Evolutionary conservation across 2,329 filamentous ascomycete species (phyloP).

Genomic region (Penicillium occitanis): DNA sequence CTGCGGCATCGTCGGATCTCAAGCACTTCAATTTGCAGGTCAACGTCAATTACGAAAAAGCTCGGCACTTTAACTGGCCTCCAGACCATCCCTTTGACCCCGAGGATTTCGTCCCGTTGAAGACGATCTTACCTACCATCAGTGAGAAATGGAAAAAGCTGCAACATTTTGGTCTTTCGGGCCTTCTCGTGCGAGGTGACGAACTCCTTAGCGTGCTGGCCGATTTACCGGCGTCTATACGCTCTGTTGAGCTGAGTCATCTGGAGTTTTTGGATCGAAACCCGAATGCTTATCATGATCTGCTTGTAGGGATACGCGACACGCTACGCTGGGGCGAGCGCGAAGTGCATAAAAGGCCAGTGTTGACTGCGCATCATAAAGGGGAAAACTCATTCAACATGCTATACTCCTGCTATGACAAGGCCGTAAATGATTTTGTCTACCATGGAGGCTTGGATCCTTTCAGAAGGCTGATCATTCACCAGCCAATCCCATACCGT

Average conservation of each 20-base stretch:
- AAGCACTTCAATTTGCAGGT: conserved; percentile 8
- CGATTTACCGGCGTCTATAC: conserved; percentile 30
- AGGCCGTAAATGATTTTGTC: background rate
- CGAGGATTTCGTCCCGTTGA: conserved; percentile 24
- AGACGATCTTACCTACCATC: conserved; percentile 32
- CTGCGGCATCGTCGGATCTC: background rate
- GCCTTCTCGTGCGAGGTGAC: conserved; percentile 27
- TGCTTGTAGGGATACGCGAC: conserved; percentile 18
- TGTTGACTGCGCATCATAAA: background rate
- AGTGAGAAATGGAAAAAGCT: conserved; percentile 30
- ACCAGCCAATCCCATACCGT: background rate
- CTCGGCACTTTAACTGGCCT: background rate
- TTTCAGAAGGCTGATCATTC: background rate
- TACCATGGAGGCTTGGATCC: conserved; percentile 4
- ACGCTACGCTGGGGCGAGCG: conserved; percentile 1
- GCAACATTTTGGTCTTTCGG: conserved; percentile 34
- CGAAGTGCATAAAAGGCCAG: background rate
- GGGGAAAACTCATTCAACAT: background rate
- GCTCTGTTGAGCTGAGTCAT: conserved; percentile 38
- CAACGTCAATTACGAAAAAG: background rate
- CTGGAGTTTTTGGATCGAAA: conserved; percentile 28
- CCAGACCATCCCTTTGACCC: background rate
- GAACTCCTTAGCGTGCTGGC: conserved; percentile 33
- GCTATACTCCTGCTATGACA: background rate
- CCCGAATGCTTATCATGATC: conserved; percentile 17